These are phyloP conservation scores for Arabidopsis thaliana DNA, from an alignment of 345 rosid species.

Conservation along the genomic window DNA sequence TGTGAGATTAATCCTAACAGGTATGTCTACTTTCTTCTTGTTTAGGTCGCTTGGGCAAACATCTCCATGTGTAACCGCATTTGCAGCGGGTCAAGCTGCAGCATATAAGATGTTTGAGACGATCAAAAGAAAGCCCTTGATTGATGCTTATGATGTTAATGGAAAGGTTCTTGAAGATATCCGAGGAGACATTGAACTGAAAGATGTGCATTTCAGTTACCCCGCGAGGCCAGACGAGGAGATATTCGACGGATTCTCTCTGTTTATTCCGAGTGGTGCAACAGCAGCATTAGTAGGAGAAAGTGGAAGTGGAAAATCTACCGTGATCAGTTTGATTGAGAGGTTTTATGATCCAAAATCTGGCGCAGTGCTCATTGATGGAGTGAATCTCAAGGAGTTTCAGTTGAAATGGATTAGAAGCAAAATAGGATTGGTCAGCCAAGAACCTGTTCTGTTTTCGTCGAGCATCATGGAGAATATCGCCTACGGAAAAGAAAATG, in stretches of 20 bases:
- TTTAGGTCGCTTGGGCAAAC: constrained; percentile 87
- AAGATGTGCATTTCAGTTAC: constrained; percentile 68
- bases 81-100: constrained; percentile 81
- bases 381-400: constrained; percentile 66
- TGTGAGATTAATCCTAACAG: background rate
- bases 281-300: constrained; percentile 86
- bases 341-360: constrained; percentile 83
- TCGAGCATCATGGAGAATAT: constrained; percentile 75
- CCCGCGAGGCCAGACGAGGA: constrained; percentile 82
- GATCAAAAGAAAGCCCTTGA: constrained; percentile 66
- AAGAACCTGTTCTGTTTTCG: constrained; percentile 80
- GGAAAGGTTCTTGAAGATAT: constrained; percentile 68
- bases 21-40: constrained; percentile 1
- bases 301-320: constrained; percentile 93
- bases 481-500: constrained; percentile 75
- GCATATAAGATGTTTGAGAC: constrained; percentile 86
- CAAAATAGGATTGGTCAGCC: constrained; percentile 84
- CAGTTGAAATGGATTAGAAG: constrained; percentile 78
- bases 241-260: constrained; percentile 72
- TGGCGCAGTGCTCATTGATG: constrained; percentile 71
- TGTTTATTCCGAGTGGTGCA: constrained; percentile 65
- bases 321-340: constrained; percentile 74
- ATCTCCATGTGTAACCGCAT: constrained; percentile 73
- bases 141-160: constrained; percentile 61
- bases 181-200: constrained; percentile 69